Percentiles rank a stretch among this genome's conserved stretches.
These are phyloP conservation scores for Ensete glaucum DNA, from an alignment of 176 grass and related monocot species.

Conservation along the genomic window DNA sequence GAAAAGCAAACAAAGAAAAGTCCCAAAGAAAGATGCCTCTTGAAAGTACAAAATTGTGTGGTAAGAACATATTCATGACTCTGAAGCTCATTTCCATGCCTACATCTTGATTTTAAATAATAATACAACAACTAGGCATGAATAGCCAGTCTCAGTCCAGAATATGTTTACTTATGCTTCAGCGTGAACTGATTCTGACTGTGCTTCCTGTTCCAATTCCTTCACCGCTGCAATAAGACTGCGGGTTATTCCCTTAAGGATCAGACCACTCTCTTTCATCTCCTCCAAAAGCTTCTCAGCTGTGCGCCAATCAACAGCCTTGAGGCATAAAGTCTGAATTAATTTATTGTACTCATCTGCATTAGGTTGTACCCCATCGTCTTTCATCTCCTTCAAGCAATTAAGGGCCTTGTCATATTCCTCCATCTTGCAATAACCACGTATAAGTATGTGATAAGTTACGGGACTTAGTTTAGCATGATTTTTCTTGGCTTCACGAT, in stretches of 20 bases:
- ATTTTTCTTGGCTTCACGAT: slow-evolving; percentile 53
- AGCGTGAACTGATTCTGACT: slow-evolving; percentile 27
- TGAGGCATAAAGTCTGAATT: slow-evolving; percentile 85
- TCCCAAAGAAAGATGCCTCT: background rate
- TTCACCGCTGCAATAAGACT: slow-evolving; percentile 87
- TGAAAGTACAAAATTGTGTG: background rate
- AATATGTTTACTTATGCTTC: slow-evolving; percentile 26
- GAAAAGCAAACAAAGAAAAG: background rate
- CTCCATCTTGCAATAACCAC: slow-evolving; percentile 92
- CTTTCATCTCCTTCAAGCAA: slow-evolving; percentile 81
- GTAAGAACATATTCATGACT: background rate
- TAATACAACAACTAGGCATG: background rate
- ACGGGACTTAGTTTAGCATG: slow-evolving; percentile 56
- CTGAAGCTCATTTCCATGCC: background rate
- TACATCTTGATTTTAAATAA: background rate
- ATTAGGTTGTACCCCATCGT: slow-evolving; percentile 78
- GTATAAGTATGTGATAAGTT: slow-evolving; percentile 70
- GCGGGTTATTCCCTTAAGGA: slow-evolving; percentile 44
- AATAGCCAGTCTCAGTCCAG: too few relatives aligned
- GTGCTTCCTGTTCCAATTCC: slow-evolving; percentile 59
- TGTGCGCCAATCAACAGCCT: slow-evolving; percentile 67
- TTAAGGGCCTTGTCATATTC: slow-evolving; percentile 78
- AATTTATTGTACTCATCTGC: slow-evolving; percentile 83
- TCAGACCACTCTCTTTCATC: slow-evolving; percentile 57
- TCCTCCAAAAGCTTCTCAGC: slow-evolving; percentile 70